phyloP scores from a whole-genome alignment of 2,329 filamentous ascomycete species.

The Ophiostoma triangulosporum region DNA sequence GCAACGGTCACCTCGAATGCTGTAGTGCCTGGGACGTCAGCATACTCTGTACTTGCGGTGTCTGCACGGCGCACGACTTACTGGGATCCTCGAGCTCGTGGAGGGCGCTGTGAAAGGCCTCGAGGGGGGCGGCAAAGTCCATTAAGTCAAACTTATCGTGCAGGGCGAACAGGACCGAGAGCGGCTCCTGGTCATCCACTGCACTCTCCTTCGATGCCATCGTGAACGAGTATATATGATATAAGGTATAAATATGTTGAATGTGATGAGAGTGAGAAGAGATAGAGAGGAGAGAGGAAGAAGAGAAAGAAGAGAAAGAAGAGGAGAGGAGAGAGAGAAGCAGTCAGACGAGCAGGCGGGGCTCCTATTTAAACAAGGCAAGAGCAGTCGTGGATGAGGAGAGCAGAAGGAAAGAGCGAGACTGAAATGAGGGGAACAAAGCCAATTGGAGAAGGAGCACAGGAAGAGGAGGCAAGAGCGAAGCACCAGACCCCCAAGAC shows the following conservation, averaged over 20 bases:
- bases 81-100: slow-evolving; percentile 40
- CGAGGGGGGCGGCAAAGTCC: slow-evolving; percentile 42
- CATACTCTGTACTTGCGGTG: not conserved
- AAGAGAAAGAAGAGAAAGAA: not conserved
- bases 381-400: not conserved
- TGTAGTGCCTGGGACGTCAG: slow-evolving; percentile 21
- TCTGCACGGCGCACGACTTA: slow-evolving; percentile 25
- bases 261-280: not conserved
- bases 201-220: slow-evolving; percentile 47
- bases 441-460: slow-evolving; percentile 1
- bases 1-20: slow-evolving; percentile 47
- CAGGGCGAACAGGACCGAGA: slow-evolving; percentile 47
- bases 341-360: slow-evolving; percentile 7
- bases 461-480: not conserved
- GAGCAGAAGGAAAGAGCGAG: slow-evolving; percentile 1
- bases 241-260: not conserved
- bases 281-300: not conserved
- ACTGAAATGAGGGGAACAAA: slow-evolving; percentile 7
- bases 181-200: slow-evolving; percentile 40
- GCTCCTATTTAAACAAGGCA: slow-evolving; percentile 8
- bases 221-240: slow-evolving; percentile 25
- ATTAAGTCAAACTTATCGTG: slow-evolving; percentile 46
- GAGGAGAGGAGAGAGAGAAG: not conserved
- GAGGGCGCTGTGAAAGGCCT: slow-evolving; percentile 36
- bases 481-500: not conserved